These are phyloP conservation scores for Verbascum thapsus DNA, from an alignment of 257 asterid species.

Conservation along the genomic window DNA sequence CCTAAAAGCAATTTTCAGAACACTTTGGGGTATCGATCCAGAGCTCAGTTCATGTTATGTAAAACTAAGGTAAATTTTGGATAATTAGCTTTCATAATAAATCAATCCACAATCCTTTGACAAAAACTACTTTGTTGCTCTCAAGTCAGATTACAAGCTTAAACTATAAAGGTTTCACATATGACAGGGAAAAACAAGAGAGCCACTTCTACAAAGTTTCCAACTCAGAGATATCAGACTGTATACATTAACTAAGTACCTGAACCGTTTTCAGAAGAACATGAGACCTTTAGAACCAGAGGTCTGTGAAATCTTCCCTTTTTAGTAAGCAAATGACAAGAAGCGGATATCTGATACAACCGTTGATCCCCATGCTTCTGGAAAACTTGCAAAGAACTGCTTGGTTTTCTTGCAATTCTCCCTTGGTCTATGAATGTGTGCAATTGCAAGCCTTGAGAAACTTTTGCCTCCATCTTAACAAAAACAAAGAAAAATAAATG, in stretches of 20 bases:
- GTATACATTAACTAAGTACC: conserved; percentile 43
- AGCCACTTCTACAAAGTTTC: neutral
- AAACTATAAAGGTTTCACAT: conserved; percentile 7
- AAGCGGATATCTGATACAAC: conserved; percentile 30
- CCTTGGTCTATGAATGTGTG: conserved; percentile 42
- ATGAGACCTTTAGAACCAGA: conserved; percentile 48
- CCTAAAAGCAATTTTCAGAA: neutral
- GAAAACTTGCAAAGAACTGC: conserved; percentile 43
- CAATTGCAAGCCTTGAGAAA: conserved; percentile 47
- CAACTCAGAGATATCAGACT: neutral
- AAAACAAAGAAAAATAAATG: conserved; percentile 12
- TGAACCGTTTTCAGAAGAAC: conserved; percentile 61
- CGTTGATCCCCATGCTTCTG: conserved; percentile 34
- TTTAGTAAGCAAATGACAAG: conserved; percentile 38
- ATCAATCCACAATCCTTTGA: conserved; percentile 10
- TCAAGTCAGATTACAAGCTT: conserved; percentile 10
- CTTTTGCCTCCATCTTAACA: conserved; percentile 59
- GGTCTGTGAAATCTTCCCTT: conserved; percentile 33
- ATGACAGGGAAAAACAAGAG: neutral
- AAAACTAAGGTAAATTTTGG: neutral
- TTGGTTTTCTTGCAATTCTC: conserved; percentile 40
- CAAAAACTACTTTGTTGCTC: neutral
- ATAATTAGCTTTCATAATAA: neutral
- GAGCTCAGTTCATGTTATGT: neutral
- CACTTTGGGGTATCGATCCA: neutral